phyloP scores from a whole-genome alignment of 305 asterid species.

The Nicotiana rustica region DNA sequence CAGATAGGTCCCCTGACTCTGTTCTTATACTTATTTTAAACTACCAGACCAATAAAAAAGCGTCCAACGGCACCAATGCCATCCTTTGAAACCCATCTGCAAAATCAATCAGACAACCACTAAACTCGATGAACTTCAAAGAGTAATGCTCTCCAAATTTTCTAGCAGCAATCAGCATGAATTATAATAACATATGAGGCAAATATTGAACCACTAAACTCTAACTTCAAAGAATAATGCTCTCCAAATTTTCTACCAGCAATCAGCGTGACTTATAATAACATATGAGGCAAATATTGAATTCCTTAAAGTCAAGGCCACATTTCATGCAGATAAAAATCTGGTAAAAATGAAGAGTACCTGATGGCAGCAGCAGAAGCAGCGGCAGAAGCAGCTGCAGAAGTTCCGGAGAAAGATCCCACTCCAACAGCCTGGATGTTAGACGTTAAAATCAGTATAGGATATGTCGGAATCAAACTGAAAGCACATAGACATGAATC shows the following conservation, averaged over 20 bases:
- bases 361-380: slow-evolving; percentile 98
- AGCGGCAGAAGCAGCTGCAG: slow-evolving; percentile 95
- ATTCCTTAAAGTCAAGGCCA: slow-evolving; percentile 9
- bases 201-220: background rate
- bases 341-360: slow-evolving; percentile 41
- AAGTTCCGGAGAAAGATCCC: slow-evolving; percentile 89
- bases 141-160: background rate
- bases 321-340: background rate
- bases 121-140: slow-evolving; percentile 36
- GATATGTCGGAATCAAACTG: slow-evolving; percentile 22
- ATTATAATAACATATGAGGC: slow-evolving; percentile 8
- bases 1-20: slow-evolving; percentile 31
- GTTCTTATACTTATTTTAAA: slow-evolving; percentile 38
- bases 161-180: background rate
- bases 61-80: slow-evolving; percentile 99
- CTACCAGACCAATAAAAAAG: slow-evolving; percentile 73
- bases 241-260: background rate
- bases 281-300: slow-evolving; percentile 7
- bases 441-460: slow-evolving; percentile 42
- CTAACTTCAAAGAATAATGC: background rate
- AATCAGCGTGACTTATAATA: background rate
- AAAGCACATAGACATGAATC: background rate
- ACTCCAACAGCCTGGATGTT: slow-evolving; percentile 87
- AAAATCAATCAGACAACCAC: slow-evolving; percentile 37
- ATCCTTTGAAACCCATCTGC: slow-evolving; percentile 97